Percentiles rank a stretch among this genome's conserved stretches.
Evolutionary conservation across 768 basidiomycete species (phyloP).

Genomic region (Auricularia sp.): DNA sequence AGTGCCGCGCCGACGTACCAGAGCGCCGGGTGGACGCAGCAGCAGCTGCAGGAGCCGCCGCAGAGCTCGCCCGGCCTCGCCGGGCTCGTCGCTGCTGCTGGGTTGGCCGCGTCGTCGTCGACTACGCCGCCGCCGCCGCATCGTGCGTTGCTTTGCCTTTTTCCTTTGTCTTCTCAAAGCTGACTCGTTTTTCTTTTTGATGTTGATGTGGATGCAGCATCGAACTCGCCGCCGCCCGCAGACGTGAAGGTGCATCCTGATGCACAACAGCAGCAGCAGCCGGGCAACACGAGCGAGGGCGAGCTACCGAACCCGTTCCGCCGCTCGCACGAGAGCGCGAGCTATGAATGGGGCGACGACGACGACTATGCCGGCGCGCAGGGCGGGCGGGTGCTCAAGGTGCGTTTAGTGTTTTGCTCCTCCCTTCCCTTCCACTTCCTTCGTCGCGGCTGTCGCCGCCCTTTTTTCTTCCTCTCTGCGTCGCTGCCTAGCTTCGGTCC

Average conservation of each 20-base stretch:
- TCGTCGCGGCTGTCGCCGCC: too few species aligned
- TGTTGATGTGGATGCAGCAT: not conserved
- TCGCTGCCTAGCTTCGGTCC: too few species aligned
- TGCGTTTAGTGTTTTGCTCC: not conserved
- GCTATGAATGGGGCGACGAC: not conserved
- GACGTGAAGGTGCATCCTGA: not conserved
- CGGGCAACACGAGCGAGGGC: not conserved
- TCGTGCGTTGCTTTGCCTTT: not conserved
- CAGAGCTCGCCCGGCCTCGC: not conserved
- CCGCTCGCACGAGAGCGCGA: not conserved
- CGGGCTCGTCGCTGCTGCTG: not conserved
- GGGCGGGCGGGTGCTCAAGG: not conserved
- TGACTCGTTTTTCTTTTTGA: not conserved
- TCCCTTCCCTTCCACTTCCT: too few species aligned
- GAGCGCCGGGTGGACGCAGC: not conserved
- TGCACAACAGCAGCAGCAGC: too few species aligned
- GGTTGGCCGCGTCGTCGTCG: not conserved
- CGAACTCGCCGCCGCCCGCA: not conserved
- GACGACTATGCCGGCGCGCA: not conserved
- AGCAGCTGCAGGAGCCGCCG: not conserved
- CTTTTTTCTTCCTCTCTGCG: too few species aligned
- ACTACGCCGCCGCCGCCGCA: not conserved
- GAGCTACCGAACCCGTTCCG: conserved; percentile 1
- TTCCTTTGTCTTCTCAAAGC: not conserved
- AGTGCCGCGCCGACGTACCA: not conserved